These are phyloP conservation scores for Diutina siamensis DNA, from an alignment of 1,139 yeast genomes.

Conservation along the genomic window DNA sequence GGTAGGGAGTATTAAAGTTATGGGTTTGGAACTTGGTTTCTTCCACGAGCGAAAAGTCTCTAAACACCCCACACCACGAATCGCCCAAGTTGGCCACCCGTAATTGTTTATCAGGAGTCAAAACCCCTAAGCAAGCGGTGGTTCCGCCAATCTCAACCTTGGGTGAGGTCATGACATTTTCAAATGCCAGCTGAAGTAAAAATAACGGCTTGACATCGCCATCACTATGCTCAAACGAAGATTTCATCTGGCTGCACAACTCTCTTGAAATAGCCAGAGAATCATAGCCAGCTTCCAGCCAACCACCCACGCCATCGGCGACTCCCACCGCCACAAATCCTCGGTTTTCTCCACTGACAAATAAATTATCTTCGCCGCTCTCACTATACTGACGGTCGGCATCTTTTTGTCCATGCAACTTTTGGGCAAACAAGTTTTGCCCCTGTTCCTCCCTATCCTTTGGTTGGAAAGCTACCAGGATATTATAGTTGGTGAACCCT, in stretches of 20 bases:
- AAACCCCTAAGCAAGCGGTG: constrained; percentile 79
- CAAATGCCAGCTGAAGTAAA: constrained; percentile 45
- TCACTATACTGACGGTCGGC: neutral
- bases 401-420: constrained; percentile 33
- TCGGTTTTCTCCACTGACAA: constrained; percentile 38
- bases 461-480: constrained; percentile 65
- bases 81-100: constrained; percentile 81
- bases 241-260: constrained; percentile 34
- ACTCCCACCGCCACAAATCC: constrained; percentile 66
- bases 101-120: constrained; percentile 39
- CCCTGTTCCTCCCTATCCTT: constrained; percentile 42
- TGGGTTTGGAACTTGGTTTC: constrained; percentile 77
- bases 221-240: constrained; percentile 16
- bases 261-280: constrained; percentile 73
- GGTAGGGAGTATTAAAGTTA: constrained; percentile 86
- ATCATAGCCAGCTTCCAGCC: constrained; percentile 89
- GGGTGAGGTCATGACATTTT: constrained; percentile 38
- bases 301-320: constrained; percentile 97
- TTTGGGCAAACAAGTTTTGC: constrained; percentile 24
- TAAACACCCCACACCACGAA: constrained; percentile 85
- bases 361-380: constrained; percentile 59
- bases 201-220: constrained; percentile 27
- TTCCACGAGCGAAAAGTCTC: constrained; percentile 48
- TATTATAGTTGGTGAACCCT: constrained; percentile 28
- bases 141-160: constrained; percentile 88